Base-by-base conservation (phyloP, 805 yeast genomes). In the Myxozyma udenii region DNA sequence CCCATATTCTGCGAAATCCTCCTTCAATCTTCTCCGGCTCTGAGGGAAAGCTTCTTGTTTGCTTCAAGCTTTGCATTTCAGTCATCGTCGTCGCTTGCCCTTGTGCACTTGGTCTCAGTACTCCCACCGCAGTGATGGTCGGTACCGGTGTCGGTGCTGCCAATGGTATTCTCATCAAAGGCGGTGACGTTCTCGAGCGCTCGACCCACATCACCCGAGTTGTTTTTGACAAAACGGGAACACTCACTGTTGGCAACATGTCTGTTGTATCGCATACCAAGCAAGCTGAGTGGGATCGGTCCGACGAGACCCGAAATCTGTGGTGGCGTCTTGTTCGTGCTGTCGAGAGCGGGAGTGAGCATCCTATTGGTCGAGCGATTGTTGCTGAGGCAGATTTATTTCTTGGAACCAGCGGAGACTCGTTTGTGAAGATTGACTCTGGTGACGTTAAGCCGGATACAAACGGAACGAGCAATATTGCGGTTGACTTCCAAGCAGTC, bases 21-120 rank as follows among this genome's bases (percentile, higher is more conserved):
- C 88, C 89, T 2, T 65, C 62, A 2, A 71, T 77, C 7, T 82
- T 83, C 63, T 50, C 46, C 9, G 35, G 46, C 14, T 35, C 46
- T 19, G 78, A 78, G 57, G 87, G 88, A 7, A 76, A 77, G 46
- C 74, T 81, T 57, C 82, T 80, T 66, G 79, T 79, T 3, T 84
- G 91, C 64, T 68, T 95, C 50, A 82, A 85, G 62, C 76, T 90
- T 41, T 84, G 95, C 4, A 91, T 93, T 24, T 83, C 95, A 4
- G 98, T 93, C 3, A 79, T 95, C 58, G 96, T 93, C 9, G 97
- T 93, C 44, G 98, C 98, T 1, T 93, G 99, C 69, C 99, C 99
- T 0, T 93, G 98, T 76, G 98, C 98, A 0, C 71, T 93, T 22
- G 99, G 98, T 2, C 74, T 93, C 45, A 97, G 97, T 2, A 95